phyloP scores from a whole-genome alignment of 768 basidiomycete genomes.

The Auriscalpium vulgare region DNA sequence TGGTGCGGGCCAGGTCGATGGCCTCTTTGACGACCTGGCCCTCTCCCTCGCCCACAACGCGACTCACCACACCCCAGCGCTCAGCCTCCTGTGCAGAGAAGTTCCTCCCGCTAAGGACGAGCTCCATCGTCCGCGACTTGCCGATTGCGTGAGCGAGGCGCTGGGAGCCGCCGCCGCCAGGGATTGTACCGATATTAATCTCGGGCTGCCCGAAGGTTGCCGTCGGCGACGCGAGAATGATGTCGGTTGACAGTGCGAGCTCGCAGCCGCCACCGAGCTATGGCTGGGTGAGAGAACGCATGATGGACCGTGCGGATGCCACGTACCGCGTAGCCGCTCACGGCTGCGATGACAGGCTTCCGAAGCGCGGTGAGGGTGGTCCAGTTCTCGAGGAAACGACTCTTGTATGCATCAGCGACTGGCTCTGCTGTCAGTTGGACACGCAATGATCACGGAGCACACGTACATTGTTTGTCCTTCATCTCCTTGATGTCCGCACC shows the following conservation, averaged over 20 bases:
- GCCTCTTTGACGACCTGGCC: constrained; percentile 84
- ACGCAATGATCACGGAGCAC: constrained; percentile 12
- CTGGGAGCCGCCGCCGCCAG: constrained; percentile 91
- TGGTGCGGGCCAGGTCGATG: constrained; percentile 64
- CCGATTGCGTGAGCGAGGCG: constrained; percentile 80
- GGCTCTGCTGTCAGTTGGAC: constrained; percentile 31
- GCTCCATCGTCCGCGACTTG: constrained; percentile 92
- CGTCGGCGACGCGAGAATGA: constrained; percentile 83
- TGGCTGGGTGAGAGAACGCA: not conserved
- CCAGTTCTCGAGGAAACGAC: constrained; percentile 86
- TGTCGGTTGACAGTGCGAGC: constrained; percentile 93
- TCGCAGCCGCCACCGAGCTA: constrained; percentile 97
- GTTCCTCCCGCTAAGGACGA: constrained; percentile 81
- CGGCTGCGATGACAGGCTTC: constrained; percentile 95
- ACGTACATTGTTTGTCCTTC: constrained; percentile 89
- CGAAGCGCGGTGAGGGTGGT: constrained; percentile 57
- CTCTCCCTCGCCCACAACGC: constrained; percentile 69
- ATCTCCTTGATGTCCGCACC: constrained; percentile 99
- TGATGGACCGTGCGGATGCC: not conserved
- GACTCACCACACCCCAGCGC: constrained; percentile 80
- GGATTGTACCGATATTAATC: constrained; percentile 91
- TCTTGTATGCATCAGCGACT: constrained; percentile 85
- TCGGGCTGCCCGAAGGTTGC: constrained; percentile 96
- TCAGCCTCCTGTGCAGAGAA: constrained; percentile 79
- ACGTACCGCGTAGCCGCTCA: constrained; percentile 87